These are phyloP conservation scores for Beta vulgaris DNA, from an alignment of 148 eudicot genomes.

Conservation along the genomic window DNA sequence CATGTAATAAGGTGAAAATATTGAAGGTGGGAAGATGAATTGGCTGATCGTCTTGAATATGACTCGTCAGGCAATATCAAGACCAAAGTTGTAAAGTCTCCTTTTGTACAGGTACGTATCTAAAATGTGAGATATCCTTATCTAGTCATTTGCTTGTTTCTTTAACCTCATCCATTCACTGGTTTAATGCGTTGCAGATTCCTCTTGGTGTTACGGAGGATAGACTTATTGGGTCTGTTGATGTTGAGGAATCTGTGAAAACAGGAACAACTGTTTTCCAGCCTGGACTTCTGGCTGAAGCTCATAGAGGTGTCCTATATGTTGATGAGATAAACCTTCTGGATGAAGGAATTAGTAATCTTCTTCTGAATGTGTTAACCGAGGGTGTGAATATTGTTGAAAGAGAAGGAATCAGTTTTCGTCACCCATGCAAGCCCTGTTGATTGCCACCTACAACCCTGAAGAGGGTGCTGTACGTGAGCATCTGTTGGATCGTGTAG, in stretches of 20 bases:
- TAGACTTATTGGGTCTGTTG: constrained; percentile 94
- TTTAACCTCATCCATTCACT: constrained; percentile 1
- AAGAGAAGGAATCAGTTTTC: constrained; percentile 97
- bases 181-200: constrained; percentile 58
- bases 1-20: constrained; percentile 9
- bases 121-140: constrained; percentile 5
- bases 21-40: constrained; percentile 92
- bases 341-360: constrained; percentile 94
- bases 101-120: constrained; percentile 82
- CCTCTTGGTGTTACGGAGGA: constrained; percentile 99
- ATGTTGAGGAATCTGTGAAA: constrained; percentile 94
- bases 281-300: constrained; percentile 99
- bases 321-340: constrained; percentile 97
- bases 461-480: constrained; percentile 99
- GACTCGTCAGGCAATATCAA: constrained; percentile 71
- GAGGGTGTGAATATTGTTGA: constrained; percentile 95
- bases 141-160: background rate
- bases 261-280: constrained; percentile 95
- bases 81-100: constrained; percentile 76
- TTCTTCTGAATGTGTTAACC: constrained; percentile 93
- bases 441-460: constrained; percentile 93
- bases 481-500: constrained; percentile 89
- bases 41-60: constrained; percentile 53
- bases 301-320: constrained; percentile 97
- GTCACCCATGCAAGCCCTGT: constrained; percentile 98